Percentiles rank a stretch among this genome's conserved stretches.
phyloP scores from a whole-genome alignment of 192 early-diverging fungal genomes.

The Coemansia aciculifera region DNA sequence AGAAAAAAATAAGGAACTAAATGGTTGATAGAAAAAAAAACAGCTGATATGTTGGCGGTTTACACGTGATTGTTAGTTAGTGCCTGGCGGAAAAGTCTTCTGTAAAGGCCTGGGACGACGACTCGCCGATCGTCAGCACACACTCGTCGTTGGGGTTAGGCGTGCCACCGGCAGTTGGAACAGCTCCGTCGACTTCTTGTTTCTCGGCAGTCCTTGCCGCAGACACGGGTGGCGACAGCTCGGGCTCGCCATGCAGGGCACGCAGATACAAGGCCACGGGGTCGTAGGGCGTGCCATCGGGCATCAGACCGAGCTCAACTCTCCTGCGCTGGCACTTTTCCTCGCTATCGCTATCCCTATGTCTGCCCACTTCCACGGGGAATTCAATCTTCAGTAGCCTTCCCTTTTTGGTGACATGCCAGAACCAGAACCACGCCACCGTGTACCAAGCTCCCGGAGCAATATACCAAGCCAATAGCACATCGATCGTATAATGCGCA shows the following conservation, averaged over 20 bases:
- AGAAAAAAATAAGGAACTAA: neutral
- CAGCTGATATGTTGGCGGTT: slow-evolving; percentile 3
- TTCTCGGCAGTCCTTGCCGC: neutral
- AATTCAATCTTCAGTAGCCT: slow-evolving; percentile 54
- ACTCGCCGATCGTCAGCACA: slow-evolving; percentile 7
- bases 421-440: slow-evolving; percentile 59
- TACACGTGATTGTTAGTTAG: slow-evolving; percentile 13
- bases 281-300: slow-evolving; percentile 51
- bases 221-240: slow-evolving; percentile 15
- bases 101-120: neutral
- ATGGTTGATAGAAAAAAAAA: neutral
- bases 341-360: slow-evolving; percentile 29
- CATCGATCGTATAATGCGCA: slow-evolving; percentile 66
- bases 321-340: slow-evolving; percentile 43
- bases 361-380: slow-evolving; percentile 50
- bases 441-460: slow-evolving; percentile 57
- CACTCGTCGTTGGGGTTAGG: neutral
- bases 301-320: slow-evolving; percentile 38
- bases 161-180: neutral
- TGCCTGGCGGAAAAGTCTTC: neutral
- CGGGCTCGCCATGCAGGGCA: slow-evolving; percentile 12
- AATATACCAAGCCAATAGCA: slow-evolving; percentile 63
- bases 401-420: slow-evolving; percentile 52
- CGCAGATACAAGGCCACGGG: slow-evolving; percentile 40
- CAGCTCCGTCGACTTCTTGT: neutral